Evolutionary conservation across 345 rosid species (phyloP).

Genomic region (Eucalyptus pauciflora): DNA sequence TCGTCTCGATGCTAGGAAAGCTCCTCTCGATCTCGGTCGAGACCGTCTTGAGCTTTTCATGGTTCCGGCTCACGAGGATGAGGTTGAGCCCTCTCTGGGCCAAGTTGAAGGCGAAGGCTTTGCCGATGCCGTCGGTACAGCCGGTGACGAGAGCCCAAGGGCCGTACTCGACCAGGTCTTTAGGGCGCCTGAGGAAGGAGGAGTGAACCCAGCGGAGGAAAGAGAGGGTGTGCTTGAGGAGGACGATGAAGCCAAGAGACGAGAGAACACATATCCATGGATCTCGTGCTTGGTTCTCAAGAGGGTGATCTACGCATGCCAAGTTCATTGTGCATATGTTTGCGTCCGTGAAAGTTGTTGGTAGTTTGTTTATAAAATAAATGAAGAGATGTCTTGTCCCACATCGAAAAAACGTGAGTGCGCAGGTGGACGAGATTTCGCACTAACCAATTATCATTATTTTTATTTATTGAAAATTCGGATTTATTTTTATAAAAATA

Average conservation of each 20-base stretch:
- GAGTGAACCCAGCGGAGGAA: conserved; percentile 35
- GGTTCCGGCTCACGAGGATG: conserved; percentile 56
- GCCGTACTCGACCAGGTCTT: conserved; percentile 45
- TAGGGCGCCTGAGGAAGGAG: conserved; percentile 28
- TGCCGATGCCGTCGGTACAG: conserved; percentile 84
- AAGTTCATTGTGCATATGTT: neutral
- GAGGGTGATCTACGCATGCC: neutral
- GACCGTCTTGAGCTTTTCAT: conserved; percentile 28
- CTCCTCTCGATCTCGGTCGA: conserved; percentile 23
- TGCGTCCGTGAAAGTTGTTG: neutral
- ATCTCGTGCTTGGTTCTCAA: neutral
- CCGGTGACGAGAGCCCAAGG: conserved; percentile 91
- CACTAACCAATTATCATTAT: too few relatives aligned
- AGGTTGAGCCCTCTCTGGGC: conserved; percentile 59
- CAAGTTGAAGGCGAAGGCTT: conserved; percentile 51
- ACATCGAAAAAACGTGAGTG: too few relatives aligned
- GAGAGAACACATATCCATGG: conserved; percentile 15
- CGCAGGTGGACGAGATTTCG: too few relatives aligned
- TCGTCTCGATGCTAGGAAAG: conserved; percentile 24
- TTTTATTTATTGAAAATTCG: too few relatives aligned
- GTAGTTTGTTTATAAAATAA: too few relatives aligned
- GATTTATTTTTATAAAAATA: too few relatives aligned
- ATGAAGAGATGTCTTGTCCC: too few relatives aligned
- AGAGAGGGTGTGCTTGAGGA: conserved; percentile 18
- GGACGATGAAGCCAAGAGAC: conserved; percentile 29